Evolutionary conservation across 768 basidiomycete species (phyloP), one percentile per base, ranked within the genome.

Genomic region (Termitomyces eurrhizus): DNA sequence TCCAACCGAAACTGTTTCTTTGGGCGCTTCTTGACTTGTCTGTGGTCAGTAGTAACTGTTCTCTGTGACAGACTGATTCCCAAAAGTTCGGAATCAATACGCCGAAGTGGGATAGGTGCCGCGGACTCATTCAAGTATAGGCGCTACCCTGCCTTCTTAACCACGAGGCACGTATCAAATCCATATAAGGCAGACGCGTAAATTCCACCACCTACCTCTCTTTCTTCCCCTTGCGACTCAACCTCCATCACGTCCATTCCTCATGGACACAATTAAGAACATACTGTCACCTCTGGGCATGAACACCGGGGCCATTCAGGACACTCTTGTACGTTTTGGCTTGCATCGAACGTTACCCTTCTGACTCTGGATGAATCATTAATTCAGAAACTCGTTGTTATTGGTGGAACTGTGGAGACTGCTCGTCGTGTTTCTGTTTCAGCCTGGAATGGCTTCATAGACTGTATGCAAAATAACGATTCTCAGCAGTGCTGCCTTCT

Each of bases 371-470:
- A 56, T 66, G 42, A 67, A 60, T 61, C 18, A 64, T 35, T 50
- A 32, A 45, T 33, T 3, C 65, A 92, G 92, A 93, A 92, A 89
- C 81, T 92, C 29, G 92, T 94, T 37, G 92, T 94, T 67, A 89
- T 94, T 69, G 92, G 92, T 26, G 92, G 92, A 1, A 93, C 92
- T 0, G 88, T 93, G 24, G 92, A 93, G 71, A 93, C 91, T 16
- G 91, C 91, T 39, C 81, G 92, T 64, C 80, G 92, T 49, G 88
- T 84, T 18, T 92, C 90, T 12, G 78, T 90, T 33, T 91, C 90
- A 5, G 92, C 90, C 13, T 94, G 92, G 92, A 92, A 89, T 72
- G 90, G 90, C 41, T 93, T 94, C 69, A 82, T 94, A 4, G 92
- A 93, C 71, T 93, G 92, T 93, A 68, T 64, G 85, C 62, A 11